phyloP scores from a whole-genome alignment of 1,284 basidiomycete species.

The Mycena sp. region DNA sequence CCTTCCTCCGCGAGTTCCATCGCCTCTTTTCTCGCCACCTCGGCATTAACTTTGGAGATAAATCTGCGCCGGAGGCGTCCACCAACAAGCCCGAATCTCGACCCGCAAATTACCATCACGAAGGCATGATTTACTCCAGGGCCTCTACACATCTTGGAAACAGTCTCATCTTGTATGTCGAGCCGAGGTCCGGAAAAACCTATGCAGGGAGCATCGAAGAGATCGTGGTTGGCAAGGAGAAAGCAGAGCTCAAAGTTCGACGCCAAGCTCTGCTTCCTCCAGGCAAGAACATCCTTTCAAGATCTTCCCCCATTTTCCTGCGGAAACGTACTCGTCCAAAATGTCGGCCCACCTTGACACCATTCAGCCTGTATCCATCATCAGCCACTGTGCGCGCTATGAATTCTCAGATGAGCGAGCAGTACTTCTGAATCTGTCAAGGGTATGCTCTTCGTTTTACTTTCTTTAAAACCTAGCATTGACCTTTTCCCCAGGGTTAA shows the following conservation, averaged over 20 bases:
- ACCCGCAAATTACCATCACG: slow-evolving; percentile 23
- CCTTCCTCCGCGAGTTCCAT: slow-evolving; percentile 6
- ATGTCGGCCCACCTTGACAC: slow-evolving; percentile 6
- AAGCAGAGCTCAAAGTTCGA: slow-evolving; percentile 11
- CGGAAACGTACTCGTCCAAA: slow-evolving; percentile 22
- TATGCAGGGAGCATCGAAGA: slow-evolving; percentile 27
- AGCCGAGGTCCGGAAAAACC: background rate
- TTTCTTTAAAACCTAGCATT: too few species aligned
- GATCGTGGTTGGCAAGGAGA: slow-evolving; percentile 2
- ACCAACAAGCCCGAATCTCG: background rate
- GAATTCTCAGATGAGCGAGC: slow-evolving; percentile 15
- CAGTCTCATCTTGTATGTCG: slow-evolving; percentile 26
- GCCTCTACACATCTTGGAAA: slow-evolving; percentile 32
- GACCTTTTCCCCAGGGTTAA: too few species aligned
- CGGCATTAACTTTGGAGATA: slow-evolving; percentile 9
- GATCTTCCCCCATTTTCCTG: slow-evolving; percentile 28
- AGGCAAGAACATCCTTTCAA: slow-evolving; percentile 24
- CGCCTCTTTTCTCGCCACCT: slow-evolving; percentile 5
- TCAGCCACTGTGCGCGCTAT: slow-evolving; percentile 22
- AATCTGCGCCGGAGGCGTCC: background rate
- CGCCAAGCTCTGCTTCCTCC: slow-evolving; percentile 21
- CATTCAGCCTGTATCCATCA: slow-evolving; percentile 4
- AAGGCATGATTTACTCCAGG: slow-evolving; percentile 24
- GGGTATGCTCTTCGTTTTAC: too few species aligned
- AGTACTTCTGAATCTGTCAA: slow-evolving; percentile 21